Percentiles rank a stretch among this genome's conserved stretches.
phyloP scores from a whole-genome alignment of 2,329 filamentous ascomycete species.

The Penicillium brasilianum region DNA sequence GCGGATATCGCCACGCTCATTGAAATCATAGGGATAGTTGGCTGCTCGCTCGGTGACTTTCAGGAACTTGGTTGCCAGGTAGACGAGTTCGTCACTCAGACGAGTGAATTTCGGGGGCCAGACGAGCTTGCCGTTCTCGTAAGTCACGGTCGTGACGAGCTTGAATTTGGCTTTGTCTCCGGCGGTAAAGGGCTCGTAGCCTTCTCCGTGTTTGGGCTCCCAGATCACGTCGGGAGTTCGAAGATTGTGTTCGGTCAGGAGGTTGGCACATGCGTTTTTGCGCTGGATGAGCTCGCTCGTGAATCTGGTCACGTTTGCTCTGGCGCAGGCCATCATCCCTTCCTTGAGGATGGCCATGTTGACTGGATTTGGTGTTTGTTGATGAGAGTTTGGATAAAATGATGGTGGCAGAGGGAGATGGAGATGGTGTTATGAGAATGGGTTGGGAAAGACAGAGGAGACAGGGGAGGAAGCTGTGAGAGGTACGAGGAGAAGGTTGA shows the following conservation, averaged over 20 bases:
- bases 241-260: conserved; percentile 5
- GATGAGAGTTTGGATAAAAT: neutral
- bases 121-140: neutral
- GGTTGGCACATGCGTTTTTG: neutral
- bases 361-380: neutral
- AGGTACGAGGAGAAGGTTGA: neutral
- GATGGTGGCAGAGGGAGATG: neutral
- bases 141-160: conserved; percentile 2
- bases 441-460: neutral
- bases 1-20: conserved; percentile 19
- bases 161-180: conserved; percentile 13
- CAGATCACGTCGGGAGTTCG: conserved; percentile 5
- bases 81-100: conserved; percentile 28
- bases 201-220: neutral
- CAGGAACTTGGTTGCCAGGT: conserved; percentile 23
- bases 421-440: neutral
- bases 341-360: neutral
- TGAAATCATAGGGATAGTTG: conserved; percentile 27
- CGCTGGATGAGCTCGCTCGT: neutral
- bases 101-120: conserved; percentile 23
- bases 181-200: neutral
- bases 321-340: neutral
- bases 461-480: neutral
- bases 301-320: neutral
- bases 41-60: neutral